Conservation (phyloP, 345 rosid species). For the Psidium friedrichsthalianum region DNA sequence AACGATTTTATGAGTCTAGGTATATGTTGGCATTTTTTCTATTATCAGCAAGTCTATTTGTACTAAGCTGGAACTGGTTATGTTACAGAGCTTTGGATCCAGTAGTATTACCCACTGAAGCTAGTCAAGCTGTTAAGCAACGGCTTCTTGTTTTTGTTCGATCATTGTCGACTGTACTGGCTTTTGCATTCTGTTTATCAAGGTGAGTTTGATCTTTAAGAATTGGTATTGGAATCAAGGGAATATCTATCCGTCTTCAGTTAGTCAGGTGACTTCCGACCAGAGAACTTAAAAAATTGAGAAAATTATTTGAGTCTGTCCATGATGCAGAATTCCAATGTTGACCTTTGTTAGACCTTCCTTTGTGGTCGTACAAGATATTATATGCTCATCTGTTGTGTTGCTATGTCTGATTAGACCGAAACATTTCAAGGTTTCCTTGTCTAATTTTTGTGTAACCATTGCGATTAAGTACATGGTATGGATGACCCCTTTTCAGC, state of each 20-base stretch:
- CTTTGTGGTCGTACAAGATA: background rate
- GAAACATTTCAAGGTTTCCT: background rate
- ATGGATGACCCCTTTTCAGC: constrained; percentile 21
- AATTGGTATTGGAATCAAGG: background rate
- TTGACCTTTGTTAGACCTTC: background rate
- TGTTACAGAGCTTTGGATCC: constrained; percentile 73
- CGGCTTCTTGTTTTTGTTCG: constrained; percentile 64
- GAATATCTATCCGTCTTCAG: background rate
- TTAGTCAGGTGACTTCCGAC: background rate
- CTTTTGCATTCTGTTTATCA: constrained; percentile 79
- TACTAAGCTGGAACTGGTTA: background rate
- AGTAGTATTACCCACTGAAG: constrained; percentile 60
- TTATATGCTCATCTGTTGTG: background rate
- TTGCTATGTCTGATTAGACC: background rate
- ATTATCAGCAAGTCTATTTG: background rate
- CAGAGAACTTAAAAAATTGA: background rate
- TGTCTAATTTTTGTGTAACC: background rate
- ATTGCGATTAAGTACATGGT: background rate
- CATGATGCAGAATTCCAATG: background rate
- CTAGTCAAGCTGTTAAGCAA: constrained; percentile 73
- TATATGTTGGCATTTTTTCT: background rate
- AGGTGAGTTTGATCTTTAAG: constrained; percentile 36
- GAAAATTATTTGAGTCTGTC: background rate
- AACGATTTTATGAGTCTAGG: background rate
- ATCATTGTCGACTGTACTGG: constrained; percentile 67